phyloP scores from a whole-genome alignment of 345 rosid species.

The Eucalyptus polybractea region DNA sequence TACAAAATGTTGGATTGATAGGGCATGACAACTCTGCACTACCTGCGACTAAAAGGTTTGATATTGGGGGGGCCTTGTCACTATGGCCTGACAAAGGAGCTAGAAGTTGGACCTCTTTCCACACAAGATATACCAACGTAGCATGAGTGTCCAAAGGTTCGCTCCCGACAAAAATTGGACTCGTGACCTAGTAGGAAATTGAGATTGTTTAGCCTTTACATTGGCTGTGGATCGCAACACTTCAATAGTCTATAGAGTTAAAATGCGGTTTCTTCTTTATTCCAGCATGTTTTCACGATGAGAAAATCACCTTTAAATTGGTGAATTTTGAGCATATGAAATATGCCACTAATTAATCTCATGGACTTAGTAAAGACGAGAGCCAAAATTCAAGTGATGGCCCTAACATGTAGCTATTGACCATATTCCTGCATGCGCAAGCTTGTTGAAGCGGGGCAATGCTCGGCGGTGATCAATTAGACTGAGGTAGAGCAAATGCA shows the following conservation, averaged over 20 bases:
- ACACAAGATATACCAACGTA: background rate
- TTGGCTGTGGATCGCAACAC: background rate
- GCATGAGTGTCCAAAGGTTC: background rate
- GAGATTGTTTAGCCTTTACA: background rate
- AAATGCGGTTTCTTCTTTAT: background rate
- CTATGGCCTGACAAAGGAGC: background rate
- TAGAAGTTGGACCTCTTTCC: background rate
- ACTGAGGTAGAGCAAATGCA: background rate
- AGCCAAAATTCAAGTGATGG: background rate
- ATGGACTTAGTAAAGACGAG: background rate
- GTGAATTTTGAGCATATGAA: background rate
- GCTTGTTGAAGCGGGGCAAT: background rate
- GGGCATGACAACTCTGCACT: background rate
- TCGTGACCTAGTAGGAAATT: background rate
- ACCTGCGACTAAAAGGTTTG: background rate
- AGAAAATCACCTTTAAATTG: background rate
- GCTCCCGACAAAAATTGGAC: background rate
- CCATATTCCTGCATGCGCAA: background rate
- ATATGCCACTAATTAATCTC: background rate
- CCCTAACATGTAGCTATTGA: background rate
- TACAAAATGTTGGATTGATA: background rate
- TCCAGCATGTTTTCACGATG: background rate
- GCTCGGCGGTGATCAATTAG: background rate
- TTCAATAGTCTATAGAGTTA: background rate
- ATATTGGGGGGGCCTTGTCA: background rate